Percentiles rank a stretch among this genome's conserved stretches.
Conservation (phyloP, 768 basidiomycete species). For the Mycena vitilis region DNA sequence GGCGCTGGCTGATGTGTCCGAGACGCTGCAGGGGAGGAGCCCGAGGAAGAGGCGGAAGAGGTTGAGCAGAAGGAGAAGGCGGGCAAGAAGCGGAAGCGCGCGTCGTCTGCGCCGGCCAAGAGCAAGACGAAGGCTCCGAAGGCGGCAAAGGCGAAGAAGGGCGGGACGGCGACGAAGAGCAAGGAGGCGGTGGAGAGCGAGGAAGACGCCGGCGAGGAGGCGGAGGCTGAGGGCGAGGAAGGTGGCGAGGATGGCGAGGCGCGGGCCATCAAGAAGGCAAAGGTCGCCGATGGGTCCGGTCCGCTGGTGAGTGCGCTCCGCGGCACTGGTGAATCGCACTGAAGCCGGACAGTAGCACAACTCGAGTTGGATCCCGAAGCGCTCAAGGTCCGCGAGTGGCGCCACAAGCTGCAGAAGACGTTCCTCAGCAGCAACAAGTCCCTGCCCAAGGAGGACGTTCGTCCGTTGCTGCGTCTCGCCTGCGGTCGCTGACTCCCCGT, state of each 20-base stretch:
- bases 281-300: constrained; percentile 75
- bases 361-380: constrained; percentile 77
- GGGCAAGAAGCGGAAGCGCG: not conserved
- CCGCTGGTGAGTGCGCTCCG: no score
- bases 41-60: no score
- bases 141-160: not conserved
- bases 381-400: constrained; percentile 85
- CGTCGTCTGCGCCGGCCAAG: not conserved
- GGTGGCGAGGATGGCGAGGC: no score
- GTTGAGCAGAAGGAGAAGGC: not conserved
- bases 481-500: not conserved
- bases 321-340: not conserved
- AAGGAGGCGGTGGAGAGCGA: no score
- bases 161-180: not conserved
- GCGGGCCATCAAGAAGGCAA: constrained; percentile 58
- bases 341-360: constrained; percentile 46
- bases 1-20: no score
- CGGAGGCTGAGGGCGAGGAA: no score
- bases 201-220: no score
- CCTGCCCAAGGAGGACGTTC: not conserved
- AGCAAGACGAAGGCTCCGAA: not conserved
- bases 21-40: no score
- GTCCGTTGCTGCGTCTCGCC: not conserved
- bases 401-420: constrained; percentile 90
- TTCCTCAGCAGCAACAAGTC: constrained; percentile 63